Evolutionary conservation across 2,329 filamentous ascomycete genomes (phyloP), one percentile per base, ranked within the genome.

Genomic region (Uncinocarpus reesii): DNA sequence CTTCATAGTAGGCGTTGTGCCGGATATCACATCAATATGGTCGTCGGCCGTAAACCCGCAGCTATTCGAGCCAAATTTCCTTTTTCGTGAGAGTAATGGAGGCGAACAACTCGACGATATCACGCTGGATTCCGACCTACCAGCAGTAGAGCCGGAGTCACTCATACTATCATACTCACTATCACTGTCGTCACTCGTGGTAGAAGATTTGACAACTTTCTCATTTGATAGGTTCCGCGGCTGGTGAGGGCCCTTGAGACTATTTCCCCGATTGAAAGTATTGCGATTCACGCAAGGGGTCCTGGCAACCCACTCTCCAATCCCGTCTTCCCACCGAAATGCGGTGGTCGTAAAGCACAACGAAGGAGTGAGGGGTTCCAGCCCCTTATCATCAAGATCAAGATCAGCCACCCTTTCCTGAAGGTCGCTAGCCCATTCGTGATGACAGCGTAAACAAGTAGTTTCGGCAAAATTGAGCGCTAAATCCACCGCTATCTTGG

Each of bases 261-360:
- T n/a, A n/a, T 13, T 29, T 35, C 16, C 16, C 18, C 23, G 20
- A 18, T 23, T 37, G 8, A 24, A 7, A n/a, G 20, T 21, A 4
- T 21, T 43, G 7, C 38, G 40, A 16, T 37, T 42, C 23, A 15
- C 29, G 42, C 24, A 46, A 1, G 50, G 50, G 16, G 44, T 46
- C n/a, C 42, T 66, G 15, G 67, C 72, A 43, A 78, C 70, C 75
- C 75, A 79, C 58, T 78, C 75, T 29, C 72, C 70, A 57, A 78
- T 77, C 37, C 70, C 71, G 55, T 76, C 74, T 56, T 78, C 75
- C 75, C 75, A 78, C 26, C 71, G 62, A 60, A 67, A 76, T 58
- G 53, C 59, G 31, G 52, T 59, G 48, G 29, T 47, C 28, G 20
- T 42, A 29, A 26, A 34, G 42, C n/a, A 42, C 7, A 50, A 37